Evolutionary conservation across 2,329 filamentous ascomycete genomes (phyloP).

Genomic region (Ramichloridium luteum): DNA sequence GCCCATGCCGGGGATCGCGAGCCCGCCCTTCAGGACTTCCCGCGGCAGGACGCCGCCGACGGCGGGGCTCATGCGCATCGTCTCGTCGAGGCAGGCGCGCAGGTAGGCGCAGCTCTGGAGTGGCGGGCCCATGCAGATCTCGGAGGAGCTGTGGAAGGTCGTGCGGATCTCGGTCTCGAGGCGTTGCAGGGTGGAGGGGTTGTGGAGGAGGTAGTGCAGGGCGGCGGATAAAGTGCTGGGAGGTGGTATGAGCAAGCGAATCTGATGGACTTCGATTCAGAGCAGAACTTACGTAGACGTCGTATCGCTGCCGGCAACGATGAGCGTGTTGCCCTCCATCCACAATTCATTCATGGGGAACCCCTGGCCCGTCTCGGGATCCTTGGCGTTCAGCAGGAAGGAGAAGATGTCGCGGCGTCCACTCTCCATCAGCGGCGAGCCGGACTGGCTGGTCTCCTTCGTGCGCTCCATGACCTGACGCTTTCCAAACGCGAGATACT

Average conservation of each 20-base stretch:
- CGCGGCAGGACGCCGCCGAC: conserved; percentile 26
- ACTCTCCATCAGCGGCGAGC: conserved; percentile 9
- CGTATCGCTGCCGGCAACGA: conserved; percentile 36
- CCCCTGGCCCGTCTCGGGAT: conserved; percentile 30
- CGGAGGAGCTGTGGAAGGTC: conserved; percentile 23
- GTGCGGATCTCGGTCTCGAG: conserved; percentile 24
- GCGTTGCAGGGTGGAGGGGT: conserved; percentile 23
- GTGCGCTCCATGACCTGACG: conserved; percentile 17
- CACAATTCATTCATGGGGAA: conserved; percentile 32
- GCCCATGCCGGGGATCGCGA: conserved; percentile 23
- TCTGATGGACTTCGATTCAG: too few relatives aligned
- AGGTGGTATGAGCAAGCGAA: neutral
- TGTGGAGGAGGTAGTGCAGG: conserved; percentile 35
- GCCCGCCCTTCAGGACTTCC: conserved; percentile 22
- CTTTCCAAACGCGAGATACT: conserved; percentile 21
- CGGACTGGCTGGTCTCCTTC: conserved; percentile 10
- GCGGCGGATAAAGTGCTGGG: conserved; percentile 19
- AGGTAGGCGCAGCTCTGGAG: conserved; percentile 31
- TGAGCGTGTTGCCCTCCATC: conserved; percentile 38
- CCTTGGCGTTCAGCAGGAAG: conserved; percentile 14
- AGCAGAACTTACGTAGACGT: conserved; percentile 30
- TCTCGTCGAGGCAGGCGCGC: conserved; percentile 36
- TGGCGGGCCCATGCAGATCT: conserved; percentile 20
- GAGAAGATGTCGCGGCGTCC: conserved; percentile 19
- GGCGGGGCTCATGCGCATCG: conserved; percentile 35